Evolutionary conservation across 2,329 filamentous ascomycete species (phyloP), one percentile per base, ranked within the genome.

Genomic region (Fusarium chaquense): DNA sequence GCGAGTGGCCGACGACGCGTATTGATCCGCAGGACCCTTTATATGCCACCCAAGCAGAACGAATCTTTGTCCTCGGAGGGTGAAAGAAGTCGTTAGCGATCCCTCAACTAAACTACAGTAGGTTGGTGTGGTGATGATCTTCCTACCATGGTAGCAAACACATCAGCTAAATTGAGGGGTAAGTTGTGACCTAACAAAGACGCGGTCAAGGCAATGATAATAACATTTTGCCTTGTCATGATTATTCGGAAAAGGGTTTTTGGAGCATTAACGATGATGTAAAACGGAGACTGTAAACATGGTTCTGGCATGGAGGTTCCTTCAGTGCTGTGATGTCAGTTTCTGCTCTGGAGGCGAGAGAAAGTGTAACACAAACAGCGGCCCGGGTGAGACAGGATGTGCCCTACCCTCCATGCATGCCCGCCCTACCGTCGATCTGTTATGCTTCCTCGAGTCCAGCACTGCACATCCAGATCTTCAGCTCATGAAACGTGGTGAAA

Each of bases 91-190:
- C 40, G 61, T 57, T 69, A 44, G 61, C 51, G 67, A 44, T 58
- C 38, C 22, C 58, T 43, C 33, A 58, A 54, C 51, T 58, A 66
- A 54, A 45, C 22, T 45, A 44, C 41, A 44, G 41, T 44, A 56
- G 56, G 54, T 61, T 47, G 63, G 67, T 67, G 62, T 65, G 67
- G 54, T 71, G 67, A 71, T 71, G 67, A 70, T 70, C 67, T 55
- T n/a, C 32, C 36, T 18, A 35, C 33, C 33, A 18, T 35, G 33
- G 33, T 15, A 50, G 50, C 28, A 51, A 47, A 62, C 50, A 36
- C 62, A 55, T 54, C 51, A 59, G 13, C 47, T 56, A 46, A 46
- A 45, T 24, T 58, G 67, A 70, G 67, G 67, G 67, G 67, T 68
- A 65, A 54, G 18, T 50, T 24, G 33, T 13, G 13, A 28, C 43